A percentile compares a stretch with the other conserved stretches of the same genome.
These are phyloP conservation scores for Teratosphaeria epicoccoides DNA, from an alignment of 2,329 filamentous ascomycete genomes.

Conservation along the genomic window DNA sequence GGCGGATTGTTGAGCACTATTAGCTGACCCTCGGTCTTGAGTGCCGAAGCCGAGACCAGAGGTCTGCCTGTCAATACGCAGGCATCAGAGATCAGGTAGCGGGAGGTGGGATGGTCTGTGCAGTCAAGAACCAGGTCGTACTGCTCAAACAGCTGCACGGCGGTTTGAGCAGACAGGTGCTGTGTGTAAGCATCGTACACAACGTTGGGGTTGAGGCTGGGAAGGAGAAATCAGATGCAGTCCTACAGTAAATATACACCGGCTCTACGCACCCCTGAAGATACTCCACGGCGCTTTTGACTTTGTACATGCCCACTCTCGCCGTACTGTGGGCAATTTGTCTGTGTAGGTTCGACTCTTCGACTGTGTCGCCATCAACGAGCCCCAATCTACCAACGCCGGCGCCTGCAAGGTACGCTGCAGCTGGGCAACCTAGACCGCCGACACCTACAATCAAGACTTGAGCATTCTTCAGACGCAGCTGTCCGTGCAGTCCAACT, in stretches of 20 bases:
- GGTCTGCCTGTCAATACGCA: conserved; percentile 71
- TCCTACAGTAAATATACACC: conserved; percentile 4
- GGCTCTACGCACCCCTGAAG: conserved; percentile 32
- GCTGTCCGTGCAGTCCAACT: conserved; percentile 68
- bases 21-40: conserved; percentile 81
- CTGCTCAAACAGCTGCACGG: conserved; percentile 50
- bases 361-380: conserved; percentile 79
- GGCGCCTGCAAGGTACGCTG: conserved; percentile 82
- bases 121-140: conserved; percentile 90
- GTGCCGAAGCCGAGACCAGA: conserved; percentile 78
- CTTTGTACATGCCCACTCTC: conserved; percentile 66
- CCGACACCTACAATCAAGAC: conserved; percentile 80
- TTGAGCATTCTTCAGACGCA: conserved; percentile 56
- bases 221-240: background rate
- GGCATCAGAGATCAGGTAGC: conserved; percentile 85
- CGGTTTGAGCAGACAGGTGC: conserved; percentile 59
- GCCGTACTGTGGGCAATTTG: conserved; percentile 71
- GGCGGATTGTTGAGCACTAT: conserved; percentile 79
- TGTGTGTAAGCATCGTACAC: conserved; percentile 51
- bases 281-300: conserved; percentile 53
- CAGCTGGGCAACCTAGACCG: conserved; percentile 82
- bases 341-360: conserved; percentile 82
- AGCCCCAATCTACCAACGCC: conserved; percentile 76
- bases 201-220: conserved; percentile 61
- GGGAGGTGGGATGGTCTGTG: conserved; percentile 82